Evolutionary conservation across 2,329 filamentous ascomycete genomes (phyloP).

Genomic region (Aspergillus proliferans): DNA sequence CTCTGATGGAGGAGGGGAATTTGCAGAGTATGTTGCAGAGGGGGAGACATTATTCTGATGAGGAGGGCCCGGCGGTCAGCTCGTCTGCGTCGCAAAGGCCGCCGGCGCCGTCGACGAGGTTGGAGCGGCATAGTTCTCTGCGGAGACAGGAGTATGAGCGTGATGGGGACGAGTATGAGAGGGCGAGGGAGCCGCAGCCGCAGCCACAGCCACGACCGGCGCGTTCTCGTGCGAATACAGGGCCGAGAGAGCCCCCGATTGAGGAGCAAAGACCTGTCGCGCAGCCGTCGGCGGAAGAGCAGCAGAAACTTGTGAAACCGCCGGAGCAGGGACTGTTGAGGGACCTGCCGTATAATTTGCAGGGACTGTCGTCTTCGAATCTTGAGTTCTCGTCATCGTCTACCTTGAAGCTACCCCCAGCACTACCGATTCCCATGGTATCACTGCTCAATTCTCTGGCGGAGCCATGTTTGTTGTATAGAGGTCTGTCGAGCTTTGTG

Average conservation of each 20-base stretch:
- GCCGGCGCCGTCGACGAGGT: constrained; percentile 5
- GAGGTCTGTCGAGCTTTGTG: constrained; percentile 71
- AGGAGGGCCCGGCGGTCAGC: constrained; percentile 33
- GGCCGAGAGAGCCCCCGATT: constrained; percentile 11
- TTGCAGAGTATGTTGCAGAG: constrained; percentile 32
- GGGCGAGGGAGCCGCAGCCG: constrained; percentile 8
- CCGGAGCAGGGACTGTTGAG: constrained; percentile 62
- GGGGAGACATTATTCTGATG: constrained; percentile 24
- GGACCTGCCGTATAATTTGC: constrained; percentile 86
- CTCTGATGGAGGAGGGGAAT: constrained; percentile 34
- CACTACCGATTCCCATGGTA: constrained; percentile 75
- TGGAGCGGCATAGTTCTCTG: constrained; percentile 21
- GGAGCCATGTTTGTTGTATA: constrained; percentile 89
- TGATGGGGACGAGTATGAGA: constrained; percentile 14
- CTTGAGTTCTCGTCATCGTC: constrained; percentile 66
- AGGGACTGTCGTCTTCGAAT: constrained; percentile 83
- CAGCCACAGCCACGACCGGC: neutral
- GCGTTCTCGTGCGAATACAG: constrained; percentile 15
- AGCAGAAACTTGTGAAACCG: constrained; percentile 48
- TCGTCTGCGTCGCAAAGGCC: constrained; percentile 36
- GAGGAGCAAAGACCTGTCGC: constrained; percentile 14
- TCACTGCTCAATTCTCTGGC: constrained; percentile 83
- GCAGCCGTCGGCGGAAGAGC: constrained; percentile 10
- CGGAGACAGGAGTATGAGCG: constrained; percentile 16
- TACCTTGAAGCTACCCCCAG: constrained; percentile 67